Base-by-base conservation (phyloP, 179 eudicot genomes). In the Beta corolliflora region DNA sequence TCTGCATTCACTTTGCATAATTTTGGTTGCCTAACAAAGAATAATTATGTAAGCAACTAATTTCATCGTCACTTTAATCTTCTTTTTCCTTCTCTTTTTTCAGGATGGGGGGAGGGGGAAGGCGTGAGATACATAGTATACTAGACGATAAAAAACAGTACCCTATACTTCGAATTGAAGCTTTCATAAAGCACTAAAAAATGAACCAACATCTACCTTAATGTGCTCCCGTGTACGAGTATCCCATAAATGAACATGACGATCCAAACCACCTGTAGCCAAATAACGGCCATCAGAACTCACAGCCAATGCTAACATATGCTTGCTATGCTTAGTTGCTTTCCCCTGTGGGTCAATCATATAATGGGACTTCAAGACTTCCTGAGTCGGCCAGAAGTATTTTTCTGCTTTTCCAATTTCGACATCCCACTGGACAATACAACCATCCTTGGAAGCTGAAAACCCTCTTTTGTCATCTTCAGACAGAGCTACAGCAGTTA, bases 201-300 rank as follows among this genome's bases (percentile, higher is more conserved):
- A 46, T 75, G 13, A 63, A n/a, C n/a, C 60, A 58, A 71, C 11
- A 58, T 67, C 79, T 81, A 95, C 99, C 97, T 89, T 92, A 83
- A 96, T 80, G 85, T 96, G 97, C 82, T 89, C 87, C 66, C 93
- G 83, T 64, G 97, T 86, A 53, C 98, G 97, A 63, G 89, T 88
- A 84, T 96, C 99, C 99, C 99, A 96, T 68, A 96, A 70, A 92
- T 96, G 99, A 76, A 96, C 83, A 85, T 96, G 98, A 65, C 97
- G 97, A 89, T 94, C 99, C 72, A 91, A 83, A 69, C 99, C 99
- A 71, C 93, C 94, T 81, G 90, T 90, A 13, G 98, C 99, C 87
- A 96, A 85, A 91, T 94, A 94, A 19, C 99, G 93, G 66, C 95
- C 93, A 83, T 96, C 99, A 73, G 96, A 89, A 82, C 94, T 96